phyloP scores from a whole-genome alignment of 768 basidiomycete species.

The Mycena filopes region DNA sequence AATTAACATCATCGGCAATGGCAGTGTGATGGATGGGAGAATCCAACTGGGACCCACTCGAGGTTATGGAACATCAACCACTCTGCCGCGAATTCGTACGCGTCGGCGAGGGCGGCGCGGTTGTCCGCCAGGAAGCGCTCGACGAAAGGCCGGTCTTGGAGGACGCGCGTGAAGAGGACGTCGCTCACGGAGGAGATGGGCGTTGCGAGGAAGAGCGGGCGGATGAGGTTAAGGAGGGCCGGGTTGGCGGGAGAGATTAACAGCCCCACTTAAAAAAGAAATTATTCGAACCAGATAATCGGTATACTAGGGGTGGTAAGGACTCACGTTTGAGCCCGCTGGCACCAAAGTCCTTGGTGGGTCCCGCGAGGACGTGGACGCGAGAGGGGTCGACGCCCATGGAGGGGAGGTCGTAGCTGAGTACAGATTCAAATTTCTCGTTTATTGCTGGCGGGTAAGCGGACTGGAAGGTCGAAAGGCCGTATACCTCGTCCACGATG shows the following conservation, averaged over 20 bases:
- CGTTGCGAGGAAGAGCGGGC: conserved; percentile 35
- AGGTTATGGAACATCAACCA: conserved; percentile 39
- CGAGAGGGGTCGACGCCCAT: conserved; percentile 37
- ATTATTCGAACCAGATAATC: not conserved
- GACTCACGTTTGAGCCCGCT: conserved; percentile 38
- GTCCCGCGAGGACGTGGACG: conserved; percentile 42
- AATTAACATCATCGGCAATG: no score
- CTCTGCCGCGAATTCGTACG: conserved; percentile 37
- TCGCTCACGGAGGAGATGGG: conserved; percentile 38
- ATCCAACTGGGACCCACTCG: conserved; percentile 26
- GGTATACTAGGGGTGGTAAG: no score
- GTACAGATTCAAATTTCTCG: conserved; percentile 34
- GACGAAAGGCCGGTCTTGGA: conserved; percentile 36
- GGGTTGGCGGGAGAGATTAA: conserved; percentile 34
- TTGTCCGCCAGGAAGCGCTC: conserved; percentile 36
- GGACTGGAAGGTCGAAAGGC: conserved; percentile 36
- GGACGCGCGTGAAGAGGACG: conserved; percentile 36
- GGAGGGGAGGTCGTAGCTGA: conserved; percentile 35
- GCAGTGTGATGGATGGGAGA: no score
- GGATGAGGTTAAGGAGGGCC: conserved; percentile 32
- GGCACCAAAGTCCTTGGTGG: conserved; percentile 45
- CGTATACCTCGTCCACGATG: conserved; percentile 45
- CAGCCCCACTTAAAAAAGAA: conserved; percentile 29
- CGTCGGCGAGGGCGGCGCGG: conserved; percentile 26
- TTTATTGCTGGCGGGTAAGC: conserved; percentile 32